A percentile compares a stretch with the other conserved stretches of the same genome.
phyloP scores from a whole-genome alignment of 352 stramenopile genomes.

The Aphanomyces invadans region DNA sequence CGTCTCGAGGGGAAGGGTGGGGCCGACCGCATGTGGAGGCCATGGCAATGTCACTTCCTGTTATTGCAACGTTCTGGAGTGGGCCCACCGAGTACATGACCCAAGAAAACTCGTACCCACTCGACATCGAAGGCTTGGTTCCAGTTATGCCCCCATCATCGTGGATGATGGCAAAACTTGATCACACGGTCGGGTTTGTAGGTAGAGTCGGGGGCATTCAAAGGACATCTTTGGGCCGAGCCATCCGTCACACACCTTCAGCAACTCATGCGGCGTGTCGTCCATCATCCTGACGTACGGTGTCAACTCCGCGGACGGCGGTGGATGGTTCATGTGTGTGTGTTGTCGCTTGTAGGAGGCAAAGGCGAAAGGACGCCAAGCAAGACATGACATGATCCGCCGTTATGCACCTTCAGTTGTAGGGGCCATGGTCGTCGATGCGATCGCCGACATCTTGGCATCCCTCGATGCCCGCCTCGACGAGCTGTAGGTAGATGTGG shows the following conservation, averaged over 20 bases:
- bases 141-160: conserved; percentile 33
- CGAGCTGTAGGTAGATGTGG: not conserved
- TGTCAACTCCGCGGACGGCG: too few relatives aligned
- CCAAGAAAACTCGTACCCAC: conserved; percentile 72
- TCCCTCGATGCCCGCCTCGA: conserved; percentile 7
- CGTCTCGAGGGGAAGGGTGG: conserved; percentile 90
- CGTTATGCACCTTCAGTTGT: conserved; percentile 76
- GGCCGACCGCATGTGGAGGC: conserved; percentile 89
- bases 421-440: conserved; percentile 46
- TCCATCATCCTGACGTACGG: conserved; percentile 47
- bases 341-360: conserved; percentile 37
- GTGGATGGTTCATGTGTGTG: too few relatives aligned
- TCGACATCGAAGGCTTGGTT: conserved; percentile 69
- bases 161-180: not conserved
- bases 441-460: conserved; percentile 1
- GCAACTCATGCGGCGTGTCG: conserved; percentile 51
- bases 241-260: conserved; percentile 66
- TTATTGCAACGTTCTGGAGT: conserved; percentile 91
- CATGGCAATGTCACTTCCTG: conserved; percentile 86
- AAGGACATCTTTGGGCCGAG: conserved; percentile 78
- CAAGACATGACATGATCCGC: conserved; percentile 70
- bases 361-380: conserved; percentile 50
- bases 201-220: conserved; percentile 73
- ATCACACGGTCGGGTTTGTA: conserved; percentile 27
- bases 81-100: conserved; percentile 87